Base-by-base conservation (phyloP, 768 basidiomycete species). In the Leccinum obscurum region DNA sequence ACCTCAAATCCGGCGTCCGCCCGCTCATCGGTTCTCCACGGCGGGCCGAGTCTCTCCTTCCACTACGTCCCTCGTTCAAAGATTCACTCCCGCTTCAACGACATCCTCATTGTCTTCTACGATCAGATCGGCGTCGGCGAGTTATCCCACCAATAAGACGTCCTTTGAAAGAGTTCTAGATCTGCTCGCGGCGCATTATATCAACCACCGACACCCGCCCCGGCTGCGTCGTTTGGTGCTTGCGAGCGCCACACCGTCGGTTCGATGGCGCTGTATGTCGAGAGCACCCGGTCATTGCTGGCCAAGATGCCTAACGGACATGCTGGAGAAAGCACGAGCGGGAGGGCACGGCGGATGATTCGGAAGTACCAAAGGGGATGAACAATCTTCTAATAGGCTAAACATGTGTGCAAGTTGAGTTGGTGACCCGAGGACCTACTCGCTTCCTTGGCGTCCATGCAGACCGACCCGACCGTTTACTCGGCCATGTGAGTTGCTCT, bases 61-160 rank as follows among this genome's bases (percentile, higher is more conserved):
- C 35, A 37, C 14, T 7, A 34, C 34, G 13, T 13, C 13, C 34
- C 34, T 0, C 37, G 6, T 37, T 15, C 37, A 37, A 37, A 15
- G 6, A 13, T 13, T 6, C 58, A 72, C 28, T 24, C 58, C 51
- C 54, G 56, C 13, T 59, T 67, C 50, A 65, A 65, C 52, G 4
- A 32, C 32, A 76, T 77, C 37, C 77, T 81, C 1, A 73, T 84
- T 59, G 65, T 84, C 44, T 74, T 84, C 65, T 84, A 84, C 14
- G 14, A 37, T 37, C 35, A 37, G 35, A 37, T 37, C 0, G 35
- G 35, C 14, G 6, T 37, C 14, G 35, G 6, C 14, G 14, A 15
- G 14, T 14, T 0, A 2, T 37, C 35, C 35, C 14, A 37, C 14
- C 35, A 76, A 1, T 74, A 65, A 3, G 37, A 56, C 15, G 61